Base-by-base conservation (phyloP, 805 yeast genomes). In the Wickerhamiella siamensis region DNA sequence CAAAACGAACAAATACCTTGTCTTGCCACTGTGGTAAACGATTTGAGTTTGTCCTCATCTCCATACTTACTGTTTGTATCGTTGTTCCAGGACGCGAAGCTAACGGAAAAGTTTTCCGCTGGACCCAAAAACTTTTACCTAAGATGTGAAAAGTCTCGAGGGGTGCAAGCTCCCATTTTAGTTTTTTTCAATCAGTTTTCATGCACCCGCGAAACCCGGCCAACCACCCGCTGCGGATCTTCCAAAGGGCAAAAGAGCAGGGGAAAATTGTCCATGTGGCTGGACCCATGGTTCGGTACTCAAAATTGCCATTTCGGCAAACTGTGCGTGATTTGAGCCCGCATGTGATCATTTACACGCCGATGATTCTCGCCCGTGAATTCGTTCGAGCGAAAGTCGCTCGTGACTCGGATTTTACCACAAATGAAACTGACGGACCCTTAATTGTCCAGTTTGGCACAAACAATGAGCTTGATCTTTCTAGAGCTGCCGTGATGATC, bases 251-350 rank as follows among this genome's bases (percentile, higher is more conserved):
- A 57, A 61, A 48, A 41, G 51, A 19, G 2, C 72, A 69, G 45
- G 64, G 65, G 3, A 60, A 79, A 45, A 78, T 79, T 0, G 83
- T 72, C 1, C 71, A 69, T 34, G 69, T 81, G 9, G 77, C 83
- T 1, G 98, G 97, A 0, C 98, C 98, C 4, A 91, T 91, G 98
- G 98, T 91, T 1, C 66, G 98, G 40, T 91, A 91, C 65, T 83
- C 95, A 1, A 88, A 91, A 59, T 69, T 91, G 34, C 95, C 97
- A 2, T 88, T 91, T 55, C 69, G 98, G 40, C 82, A 83, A 45
- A 64, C 83, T 5, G 77, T 81, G 14, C 62, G 95, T 26, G 76
- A 77, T 31, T 83, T 77, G 57, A 67, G 72, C 41, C 74, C 78
- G 36, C 94, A 86, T 56, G 46, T 48, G 9, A 77, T 88, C 6